These are phyloP conservation scores for Cyathus striatus DNA, from an alignment of 768 basidiomycete genomes.

Conservation along the genomic window DNA sequence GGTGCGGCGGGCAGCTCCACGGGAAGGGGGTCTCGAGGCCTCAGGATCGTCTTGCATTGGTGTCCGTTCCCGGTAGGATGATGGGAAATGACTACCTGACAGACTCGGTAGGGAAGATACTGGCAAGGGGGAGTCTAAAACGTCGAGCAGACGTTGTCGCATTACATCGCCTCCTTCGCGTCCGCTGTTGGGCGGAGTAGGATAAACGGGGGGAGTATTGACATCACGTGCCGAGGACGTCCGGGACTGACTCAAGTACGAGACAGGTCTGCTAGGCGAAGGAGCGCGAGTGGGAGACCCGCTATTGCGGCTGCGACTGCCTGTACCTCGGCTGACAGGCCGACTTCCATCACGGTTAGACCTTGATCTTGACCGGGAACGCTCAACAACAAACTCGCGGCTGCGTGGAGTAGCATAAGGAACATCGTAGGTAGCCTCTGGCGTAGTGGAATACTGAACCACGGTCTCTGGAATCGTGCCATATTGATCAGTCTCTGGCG, in stretches of 20 bases:
- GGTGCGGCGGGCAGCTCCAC: not conserved
- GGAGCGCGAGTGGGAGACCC: conserved; percentile 15
- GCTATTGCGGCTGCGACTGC: conserved; percentile 18
- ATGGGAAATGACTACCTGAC: conserved; percentile 10
- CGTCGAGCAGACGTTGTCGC: conserved; percentile 37
- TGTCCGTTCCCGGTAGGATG: conserved; percentile 10
- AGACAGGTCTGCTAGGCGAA: conserved; percentile 10
- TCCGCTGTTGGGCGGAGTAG: conserved; percentile 14
- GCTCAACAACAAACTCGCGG: too few relatives aligned
- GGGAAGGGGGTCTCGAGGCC: conserved; percentile 5
- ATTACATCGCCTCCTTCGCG: conserved; percentile 22
- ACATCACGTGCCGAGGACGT: conserved; percentile 6
- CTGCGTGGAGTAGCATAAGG: too few relatives aligned
- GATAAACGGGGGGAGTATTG: conserved; percentile 8
- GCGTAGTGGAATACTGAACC: too few relatives aligned
- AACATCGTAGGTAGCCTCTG: too few relatives aligned
- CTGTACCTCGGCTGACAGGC: conserved; percentile 12
- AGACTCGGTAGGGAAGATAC: conserved; percentile 41
- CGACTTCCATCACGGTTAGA: too few relatives aligned
- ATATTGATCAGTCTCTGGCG: too few relatives aligned
- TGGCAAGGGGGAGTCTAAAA: conserved; percentile 38
- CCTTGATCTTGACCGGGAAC: too few relatives aligned
- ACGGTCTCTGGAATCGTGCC: too few relatives aligned
- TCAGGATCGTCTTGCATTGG: conserved; percentile 3
- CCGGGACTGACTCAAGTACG: not conserved